phyloP scores from a whole-genome alignment of 768 basidiomycete species.

The Boletus pseudo-olivaceus region DNA sequence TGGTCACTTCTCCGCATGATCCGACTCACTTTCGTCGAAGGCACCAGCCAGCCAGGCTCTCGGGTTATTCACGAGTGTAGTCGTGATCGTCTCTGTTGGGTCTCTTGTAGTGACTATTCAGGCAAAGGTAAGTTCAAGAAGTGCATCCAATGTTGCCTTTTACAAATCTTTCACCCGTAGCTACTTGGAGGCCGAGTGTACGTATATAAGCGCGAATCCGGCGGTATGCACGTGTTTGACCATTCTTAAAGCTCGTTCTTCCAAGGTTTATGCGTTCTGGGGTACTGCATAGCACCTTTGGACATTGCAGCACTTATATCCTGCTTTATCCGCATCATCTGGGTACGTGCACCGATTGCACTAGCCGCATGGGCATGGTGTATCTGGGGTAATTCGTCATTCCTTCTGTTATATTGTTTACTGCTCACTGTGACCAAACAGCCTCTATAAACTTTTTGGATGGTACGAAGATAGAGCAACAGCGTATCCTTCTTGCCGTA shows the following conservation, averaged over 20 bases:
- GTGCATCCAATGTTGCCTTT: neutral
- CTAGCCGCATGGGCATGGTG: conserved; percentile 92
- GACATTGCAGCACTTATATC: conserved; percentile 86
- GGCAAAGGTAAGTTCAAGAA: conserved; percentile 64
- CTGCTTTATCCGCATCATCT: conserved; percentile 81
- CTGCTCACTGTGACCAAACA: conserved; percentile 28
- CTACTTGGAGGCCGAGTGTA: conserved; percentile 82
- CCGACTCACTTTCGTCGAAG: conserved; percentile 37
- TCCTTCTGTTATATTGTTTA: neutral
- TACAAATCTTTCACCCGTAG: conserved; percentile 33
- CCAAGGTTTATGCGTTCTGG: conserved; percentile 91
- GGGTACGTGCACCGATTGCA: conserved; percentile 82
- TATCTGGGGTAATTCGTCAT: conserved; percentile 75
- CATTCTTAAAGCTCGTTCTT: conserved; percentile 73
- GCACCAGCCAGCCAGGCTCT: conserved; percentile 81
- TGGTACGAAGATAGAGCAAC: conserved; percentile 90
- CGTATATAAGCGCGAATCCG: conserved; percentile 25
- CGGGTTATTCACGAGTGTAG: conserved; percentile 89
- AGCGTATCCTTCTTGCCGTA: conserved; percentile 87
- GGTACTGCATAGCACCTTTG: conserved; percentile 93
- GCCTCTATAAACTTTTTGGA: conserved; percentile 95
- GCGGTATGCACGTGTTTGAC: neutral
- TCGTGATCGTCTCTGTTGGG: conserved; percentile 88
- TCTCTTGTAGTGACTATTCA: conserved; percentile 93
- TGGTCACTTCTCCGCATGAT: neutral